Conservation (phyloP, 495 filamentous ascomycete genomes). For the Apiosordaria backusii region DNA sequence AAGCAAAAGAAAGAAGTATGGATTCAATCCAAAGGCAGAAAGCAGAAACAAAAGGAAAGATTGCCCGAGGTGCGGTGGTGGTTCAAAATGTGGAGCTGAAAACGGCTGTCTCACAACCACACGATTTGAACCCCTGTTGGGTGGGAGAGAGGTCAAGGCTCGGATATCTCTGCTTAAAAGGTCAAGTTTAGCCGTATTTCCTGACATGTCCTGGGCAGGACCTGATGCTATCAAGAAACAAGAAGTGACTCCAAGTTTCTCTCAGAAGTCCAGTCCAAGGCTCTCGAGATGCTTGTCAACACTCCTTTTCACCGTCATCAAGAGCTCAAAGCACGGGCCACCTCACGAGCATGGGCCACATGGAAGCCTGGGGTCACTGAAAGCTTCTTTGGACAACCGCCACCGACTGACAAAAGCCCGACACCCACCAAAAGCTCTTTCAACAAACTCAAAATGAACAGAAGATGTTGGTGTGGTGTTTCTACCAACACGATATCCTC, state of each 20-base stretch:
- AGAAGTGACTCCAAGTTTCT: not conserved
- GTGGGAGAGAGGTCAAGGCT: not conserved
- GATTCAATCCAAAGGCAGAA: not conserved
- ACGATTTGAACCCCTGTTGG: constrained; percentile 2
- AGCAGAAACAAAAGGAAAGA: not conserved
- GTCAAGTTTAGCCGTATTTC: not conserved
- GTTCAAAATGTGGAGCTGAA: not conserved
- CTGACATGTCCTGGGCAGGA: not conserved
- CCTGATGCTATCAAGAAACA: not conserved
- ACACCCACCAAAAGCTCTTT: not conserved
- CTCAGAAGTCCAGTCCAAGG: not conserved
- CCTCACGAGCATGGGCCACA: not conserved
- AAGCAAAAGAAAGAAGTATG: not conserved
- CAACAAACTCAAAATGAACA: not conserved
- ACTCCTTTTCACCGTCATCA: not conserved
- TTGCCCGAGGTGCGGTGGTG: not conserved
- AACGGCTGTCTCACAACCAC: not conserved
- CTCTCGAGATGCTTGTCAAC: not conserved
- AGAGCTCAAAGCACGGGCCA: not conserved
- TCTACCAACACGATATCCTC: not conserved
- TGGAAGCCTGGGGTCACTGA: not conserved
- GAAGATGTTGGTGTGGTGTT: not conserved
- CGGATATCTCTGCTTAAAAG: not conserved
- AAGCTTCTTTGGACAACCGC: not conserved
- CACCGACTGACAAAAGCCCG: not conserved